Evolutionary conservation across 495 filamentous ascomycete species (phyloP), one percentile per base, ranked within the genome.

Genomic region (Aspergillus homomorphus): DNA sequence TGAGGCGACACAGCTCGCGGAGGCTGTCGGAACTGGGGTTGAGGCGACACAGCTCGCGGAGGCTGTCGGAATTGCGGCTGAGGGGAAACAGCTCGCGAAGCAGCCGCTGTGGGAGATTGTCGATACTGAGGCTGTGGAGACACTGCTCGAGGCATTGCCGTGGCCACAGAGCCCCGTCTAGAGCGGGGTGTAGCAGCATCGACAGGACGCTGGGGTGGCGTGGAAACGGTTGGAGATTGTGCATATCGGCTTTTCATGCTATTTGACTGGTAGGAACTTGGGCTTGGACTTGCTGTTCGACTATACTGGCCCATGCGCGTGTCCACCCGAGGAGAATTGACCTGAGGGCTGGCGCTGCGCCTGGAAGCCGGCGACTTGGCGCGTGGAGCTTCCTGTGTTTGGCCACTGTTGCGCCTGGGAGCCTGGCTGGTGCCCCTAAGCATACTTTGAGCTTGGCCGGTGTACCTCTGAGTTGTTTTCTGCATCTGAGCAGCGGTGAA

Each of bases 401-500:
- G 57, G 42, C 60, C 65, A 45, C 62, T 70, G 45, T 49, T 65
- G 8, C 75, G 67, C 44, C 65, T 68, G 53, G 74, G 68, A 41
- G 67, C 66, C 57, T 72, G 69, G 58, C 64, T 65, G 49, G 69
- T 65, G n/a, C 73, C 78, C 9, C 82, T 80, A 65, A 96, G 90
- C 83, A 96, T 87, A 63, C 82, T 88, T 53, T 89, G 85, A 8
- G 87, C 89, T 71, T 96, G 89, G 53, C 87, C 85, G 45, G 89
- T 84, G 67, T 94, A 96, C 65, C 89, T 89, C 55, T 92, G 85
- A 1, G 91, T 92, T 14, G 93, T 89, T 65, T 94, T 87, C 62
- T 96, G 87, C 95, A 99, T 99, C 46, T 92, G 87, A 54, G 87
- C 86, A 8, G 89, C 88, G 0, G 95, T 98, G 59, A 92, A 90